Evolutionary conservation across 257 asterid genomes (phyloP), one percentile per base, ranked within the genome.

Genomic region (Agastache rugosa): DNA sequence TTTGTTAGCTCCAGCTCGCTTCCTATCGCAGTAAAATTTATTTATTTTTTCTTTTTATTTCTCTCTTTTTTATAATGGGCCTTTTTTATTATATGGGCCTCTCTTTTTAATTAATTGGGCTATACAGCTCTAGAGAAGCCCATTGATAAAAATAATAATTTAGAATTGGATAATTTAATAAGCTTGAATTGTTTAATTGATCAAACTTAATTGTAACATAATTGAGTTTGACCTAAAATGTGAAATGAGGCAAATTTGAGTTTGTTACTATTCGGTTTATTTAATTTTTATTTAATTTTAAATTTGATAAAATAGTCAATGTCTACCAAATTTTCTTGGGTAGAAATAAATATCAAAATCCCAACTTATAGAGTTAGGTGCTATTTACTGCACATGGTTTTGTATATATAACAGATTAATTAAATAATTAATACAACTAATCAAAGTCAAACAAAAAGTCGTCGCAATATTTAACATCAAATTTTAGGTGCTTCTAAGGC

Each of bases 311-410:
- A n/a, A n/a, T 37, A 1, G 42, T 37, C 42, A 37, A 37, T 37
- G 2, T 45, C 19, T 45, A 45, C 17, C 53, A 45, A 45, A 45
- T 3, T 42, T 14, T 15, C 4, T 7, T 23, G 35, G 63, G 29
- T 6, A 41, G 47, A n/a, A 48, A 48, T 62, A 29, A 34, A 34
- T 54, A 20, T 5, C 44, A 20, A 41, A 23, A 34, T 11, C 72
- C 44, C 72, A 73, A 51, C 67, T 65, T 6, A 51, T 63, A 37
- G 7, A 53, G 67, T 41, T 19, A 9, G 69, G 16, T 19, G 12
- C 12, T 6, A 27, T 19, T 17, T 68, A 48, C 14, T 29, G 75
- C 80, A 76, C 71, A 60, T 76, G 76, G 44, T 50, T 9, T 11
- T 69, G 2, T 61, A 45, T 61, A 76, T n/a, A 14, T 47, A 60